Percentiles rank a stretch among this genome's conserved stretches.
phyloP scores from a whole-genome alignment of 345 rosid species.

The Hibiscus trionum region DNA sequence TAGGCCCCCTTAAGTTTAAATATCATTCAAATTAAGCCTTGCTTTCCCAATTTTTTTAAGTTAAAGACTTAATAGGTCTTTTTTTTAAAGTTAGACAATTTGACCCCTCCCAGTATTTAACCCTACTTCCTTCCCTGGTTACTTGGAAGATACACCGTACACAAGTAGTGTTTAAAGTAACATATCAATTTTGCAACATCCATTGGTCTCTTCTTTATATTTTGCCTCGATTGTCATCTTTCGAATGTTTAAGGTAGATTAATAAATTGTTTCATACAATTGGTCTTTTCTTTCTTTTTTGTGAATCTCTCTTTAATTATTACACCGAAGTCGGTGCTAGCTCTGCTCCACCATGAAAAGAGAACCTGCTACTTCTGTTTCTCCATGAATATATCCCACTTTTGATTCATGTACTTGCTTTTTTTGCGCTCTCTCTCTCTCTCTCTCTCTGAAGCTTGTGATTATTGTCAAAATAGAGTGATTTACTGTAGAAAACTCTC shows the following conservation, averaged over 20 bases:
- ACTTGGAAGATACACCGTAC: background rate
- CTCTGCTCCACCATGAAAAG: background rate
- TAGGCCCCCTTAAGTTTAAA: too few relatives aligned
- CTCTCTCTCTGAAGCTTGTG: background rate
- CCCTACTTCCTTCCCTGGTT: background rate
- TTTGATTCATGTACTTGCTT: background rate
- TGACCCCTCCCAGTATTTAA: too few relatives aligned
- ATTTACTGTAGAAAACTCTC: too few relatives aligned
- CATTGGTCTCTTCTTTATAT: background rate
- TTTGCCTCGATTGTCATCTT: background rate
- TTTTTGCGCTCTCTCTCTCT: background rate
- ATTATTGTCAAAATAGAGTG: too few relatives aligned
- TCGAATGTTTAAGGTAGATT: background rate
- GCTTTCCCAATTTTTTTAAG: too few relatives aligned
- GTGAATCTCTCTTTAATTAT: background rate
- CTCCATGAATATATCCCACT: background rate
- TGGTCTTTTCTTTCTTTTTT: background rate
- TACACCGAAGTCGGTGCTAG: background rate
- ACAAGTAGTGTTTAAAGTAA: background rate
- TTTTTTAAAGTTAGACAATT: too few relatives aligned
- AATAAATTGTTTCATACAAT: background rate
- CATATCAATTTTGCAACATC: background rate
- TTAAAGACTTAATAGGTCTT: too few relatives aligned
- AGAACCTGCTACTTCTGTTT: background rate
- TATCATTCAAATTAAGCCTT: too few relatives aligned